These are phyloP conservation scores for Sclerotinia minor DNA, from an alignment of 2,329 filamentous ascomycete species.

Conservation along the genomic window DNA sequence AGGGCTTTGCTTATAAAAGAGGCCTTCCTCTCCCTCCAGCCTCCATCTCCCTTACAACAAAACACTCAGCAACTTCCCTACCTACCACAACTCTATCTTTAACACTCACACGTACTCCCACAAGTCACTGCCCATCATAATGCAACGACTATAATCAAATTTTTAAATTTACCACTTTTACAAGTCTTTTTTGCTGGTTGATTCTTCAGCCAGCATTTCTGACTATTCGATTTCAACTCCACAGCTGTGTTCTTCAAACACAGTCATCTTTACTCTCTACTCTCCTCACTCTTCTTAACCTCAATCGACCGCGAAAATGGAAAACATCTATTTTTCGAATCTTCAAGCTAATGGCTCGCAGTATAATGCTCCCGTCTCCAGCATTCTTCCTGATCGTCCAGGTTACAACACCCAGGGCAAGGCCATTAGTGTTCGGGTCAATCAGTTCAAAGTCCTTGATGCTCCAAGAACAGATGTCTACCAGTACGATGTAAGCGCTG, in stretches of 20 bases:
- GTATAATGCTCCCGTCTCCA: constrained; percentile 28
- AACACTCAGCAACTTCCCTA: neutral
- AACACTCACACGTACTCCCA: constrained; percentile 13
- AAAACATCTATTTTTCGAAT: constrained; percentile 37
- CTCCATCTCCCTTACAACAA: constrained; percentile 9
- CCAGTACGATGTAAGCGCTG: constrained; percentile 77
- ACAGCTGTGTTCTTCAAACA: constrained; percentile 11
- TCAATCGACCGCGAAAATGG: constrained; percentile 35
- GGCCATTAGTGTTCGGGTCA: constrained; percentile 58
- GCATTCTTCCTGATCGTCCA: constrained; percentile 47
- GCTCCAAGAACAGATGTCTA: constrained; percentile 64
- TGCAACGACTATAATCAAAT: neutral
- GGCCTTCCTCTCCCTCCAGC: neutral
- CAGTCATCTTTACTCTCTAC: neutral
- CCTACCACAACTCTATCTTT: constrained; percentile 1
- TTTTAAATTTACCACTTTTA: constrained; percentile 2
- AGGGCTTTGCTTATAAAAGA: neutral
- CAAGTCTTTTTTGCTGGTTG: constrained; percentile 21
- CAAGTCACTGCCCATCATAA: neutral
- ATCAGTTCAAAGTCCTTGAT: constrained; percentile 69
- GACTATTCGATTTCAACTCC: constrained; percentile 24
- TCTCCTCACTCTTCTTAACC: constrained; percentile 22
- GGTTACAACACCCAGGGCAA: constrained; percentile 60
- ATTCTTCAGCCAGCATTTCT: constrained; percentile 29
- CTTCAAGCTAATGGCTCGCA: constrained; percentile 31